A percentile compares a stretch with the other conserved stretches of the same genome.
Conservation (phyloP, 2,329 filamentous ascomycete species). For the Hymenoscyphus scutula region DNA sequence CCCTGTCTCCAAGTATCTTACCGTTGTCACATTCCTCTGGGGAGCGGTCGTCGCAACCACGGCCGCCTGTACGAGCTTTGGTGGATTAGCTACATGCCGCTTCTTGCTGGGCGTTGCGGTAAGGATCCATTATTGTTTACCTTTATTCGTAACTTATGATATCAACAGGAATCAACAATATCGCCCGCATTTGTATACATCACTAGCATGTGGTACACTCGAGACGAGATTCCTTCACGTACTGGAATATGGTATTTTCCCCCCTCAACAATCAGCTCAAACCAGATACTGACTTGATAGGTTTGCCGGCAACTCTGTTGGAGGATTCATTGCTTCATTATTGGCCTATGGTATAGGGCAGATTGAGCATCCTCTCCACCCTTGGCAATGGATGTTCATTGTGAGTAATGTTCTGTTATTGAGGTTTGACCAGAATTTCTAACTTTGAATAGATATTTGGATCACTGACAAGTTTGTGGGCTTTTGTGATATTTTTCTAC, state of each 20-base stretch:
- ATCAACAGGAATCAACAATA: constrained; percentile 46
- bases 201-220: constrained; percentile 45
- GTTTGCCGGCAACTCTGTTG: constrained; percentile 55
- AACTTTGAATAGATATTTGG: constrained; percentile 44
- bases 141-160: not conserved
- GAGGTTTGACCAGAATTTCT: not conserved
- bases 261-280: not conserved
- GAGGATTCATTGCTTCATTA: constrained; percentile 49
- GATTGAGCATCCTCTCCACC: constrained; percentile 44
- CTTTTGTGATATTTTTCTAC: constrained; percentile 45
- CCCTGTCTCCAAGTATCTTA: constrained; percentile 53
- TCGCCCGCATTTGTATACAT: constrained; percentile 54
- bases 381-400: constrained; percentile 58
- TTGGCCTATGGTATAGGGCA: constrained; percentile 57
- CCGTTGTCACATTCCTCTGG: constrained; percentile 38
- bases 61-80: constrained; percentile 50
- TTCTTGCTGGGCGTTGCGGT: constrained; percentile 51
- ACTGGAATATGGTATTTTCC: constrained; percentile 48
- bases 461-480: constrained; percentile 45
- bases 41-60: constrained; percentile 45
- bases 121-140: not conserved
- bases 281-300: not conserved
- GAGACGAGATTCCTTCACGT: constrained; percentile 55
- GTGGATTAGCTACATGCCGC: constrained; percentile 47
- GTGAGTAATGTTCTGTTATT: constrained; percentile 13